Evolutionary conservation across 1,139 yeast genomes (phyloP).

Genomic region (Suhomyces atakaporum): DNA sequence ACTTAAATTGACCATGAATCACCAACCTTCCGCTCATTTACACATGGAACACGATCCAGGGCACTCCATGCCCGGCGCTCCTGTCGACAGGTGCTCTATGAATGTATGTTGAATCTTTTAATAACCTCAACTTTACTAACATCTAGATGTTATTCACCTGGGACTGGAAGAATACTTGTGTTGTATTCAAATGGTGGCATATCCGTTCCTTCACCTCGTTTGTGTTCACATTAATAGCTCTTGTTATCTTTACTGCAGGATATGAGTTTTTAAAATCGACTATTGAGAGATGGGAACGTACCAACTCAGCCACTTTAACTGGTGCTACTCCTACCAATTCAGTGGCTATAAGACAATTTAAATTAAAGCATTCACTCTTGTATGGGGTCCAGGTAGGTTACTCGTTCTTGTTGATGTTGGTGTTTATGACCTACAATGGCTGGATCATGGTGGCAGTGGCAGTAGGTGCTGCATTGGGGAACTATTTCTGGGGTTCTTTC

Average conservation of each 20-base stretch:
- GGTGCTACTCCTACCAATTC: constrained; percentile 20
- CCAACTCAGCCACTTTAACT: constrained; percentile 16
- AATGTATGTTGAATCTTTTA: constrained; percentile 36
- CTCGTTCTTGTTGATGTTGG: constrained; percentile 75
- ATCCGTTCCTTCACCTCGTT: constrained; percentile 55
- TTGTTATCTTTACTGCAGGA: constrained; percentile 53
- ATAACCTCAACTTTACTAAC: constrained; percentile 10
- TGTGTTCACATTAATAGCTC: constrained; percentile 50
- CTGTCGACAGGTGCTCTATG: constrained; percentile 58
- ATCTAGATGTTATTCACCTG: constrained; percentile 77
- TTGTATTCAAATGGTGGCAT: constrained; percentile 81
- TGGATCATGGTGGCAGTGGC: constrained; percentile 79
- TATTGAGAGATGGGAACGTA: constrained; percentile 34
- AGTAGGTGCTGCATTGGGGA: constrained; percentile 67
- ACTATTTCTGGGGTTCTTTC: constrained; percentile 55
- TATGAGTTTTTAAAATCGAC: constrained; percentile 59
- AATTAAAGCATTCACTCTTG: constrained; percentile 40
- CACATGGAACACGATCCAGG: constrained; percentile 23
- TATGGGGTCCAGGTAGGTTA: constrained; percentile 78
- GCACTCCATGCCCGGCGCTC: constrained; percentile 34
- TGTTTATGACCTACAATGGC: constrained; percentile 83
- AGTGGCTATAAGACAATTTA: constrained; percentile 21
- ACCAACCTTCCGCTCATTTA: constrained; percentile 23
- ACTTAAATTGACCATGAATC: constrained; percentile 1
- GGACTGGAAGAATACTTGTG: constrained; percentile 72